Percentiles rank a stretch among this genome's conserved stretches.
Evolutionary conservation across 305 asterid species (phyloP).

Genomic region (Solanum hybrid): DNA sequence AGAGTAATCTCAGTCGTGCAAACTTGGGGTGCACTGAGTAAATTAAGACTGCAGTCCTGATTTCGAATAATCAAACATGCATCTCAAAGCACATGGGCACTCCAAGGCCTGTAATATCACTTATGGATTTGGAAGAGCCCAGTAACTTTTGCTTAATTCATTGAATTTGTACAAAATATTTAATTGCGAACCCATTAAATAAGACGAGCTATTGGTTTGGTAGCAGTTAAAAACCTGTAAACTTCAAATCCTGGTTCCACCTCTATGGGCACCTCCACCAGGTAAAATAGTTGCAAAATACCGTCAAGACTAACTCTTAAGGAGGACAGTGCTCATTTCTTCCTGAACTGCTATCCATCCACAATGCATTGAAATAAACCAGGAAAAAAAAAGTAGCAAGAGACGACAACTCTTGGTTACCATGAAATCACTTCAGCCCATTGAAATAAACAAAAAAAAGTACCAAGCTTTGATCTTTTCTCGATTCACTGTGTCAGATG

Average conservation of each 20-base stretch:
- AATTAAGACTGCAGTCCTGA: not conserved
- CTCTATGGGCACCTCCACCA: not conserved
- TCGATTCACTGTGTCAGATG: not conserved
- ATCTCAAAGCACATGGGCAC: not conserved
- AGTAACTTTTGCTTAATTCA: not conserved
- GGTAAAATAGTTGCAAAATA: not conserved
- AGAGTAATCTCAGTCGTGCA: not conserved
- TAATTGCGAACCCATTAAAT: not conserved
- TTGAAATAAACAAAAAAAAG: constrained; percentile 12
- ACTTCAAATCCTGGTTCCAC: not conserved
- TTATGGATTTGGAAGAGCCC: not conserved
- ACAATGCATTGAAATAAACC: not conserved
- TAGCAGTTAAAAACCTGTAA: not conserved
- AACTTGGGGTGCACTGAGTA: not conserved
- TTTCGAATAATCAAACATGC: not conserved
- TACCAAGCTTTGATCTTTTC: not conserved
- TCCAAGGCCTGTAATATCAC: not conserved
- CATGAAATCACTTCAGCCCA: constrained; percentile 82
- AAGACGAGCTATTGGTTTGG: not conserved
- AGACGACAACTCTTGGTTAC: constrained; percentile 78
- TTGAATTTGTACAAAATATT: not conserved
- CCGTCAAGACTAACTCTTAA: not conserved
- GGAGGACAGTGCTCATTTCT: not conserved
- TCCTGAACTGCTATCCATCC: not conserved
- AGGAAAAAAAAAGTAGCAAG: constrained; percentile 29